Conservation (phyloP, 2,329 filamentous ascomycete genomes). For the Metarhizium album region DNA sequence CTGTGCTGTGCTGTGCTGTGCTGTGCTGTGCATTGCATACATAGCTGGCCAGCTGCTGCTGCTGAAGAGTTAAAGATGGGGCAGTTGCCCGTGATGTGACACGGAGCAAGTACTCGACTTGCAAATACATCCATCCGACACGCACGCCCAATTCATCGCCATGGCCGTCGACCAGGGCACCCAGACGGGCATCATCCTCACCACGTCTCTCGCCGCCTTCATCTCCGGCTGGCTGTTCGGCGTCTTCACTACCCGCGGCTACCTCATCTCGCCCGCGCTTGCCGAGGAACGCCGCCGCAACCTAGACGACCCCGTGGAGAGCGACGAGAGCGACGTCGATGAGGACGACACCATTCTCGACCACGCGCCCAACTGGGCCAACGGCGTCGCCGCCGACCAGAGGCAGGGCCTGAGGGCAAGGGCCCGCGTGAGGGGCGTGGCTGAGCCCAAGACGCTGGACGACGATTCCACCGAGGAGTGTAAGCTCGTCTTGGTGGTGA, state of each 20-base stretch:
- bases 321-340: constrained; percentile 58
- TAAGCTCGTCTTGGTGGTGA: constrained; percentile 84
- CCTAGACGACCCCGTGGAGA: constrained; percentile 51
- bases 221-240: constrained; percentile 74
- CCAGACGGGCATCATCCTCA: constrained; percentile 51
- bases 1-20: too few species aligned
- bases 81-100: too few species aligned
- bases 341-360: constrained; percentile 48
- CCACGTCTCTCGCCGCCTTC: constrained; percentile 63
- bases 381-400: constrained; percentile 47
- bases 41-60: too few species aligned
- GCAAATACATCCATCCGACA: neutral
- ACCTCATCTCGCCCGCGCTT: constrained; percentile 46
- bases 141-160: neutral
- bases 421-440: constrained; percentile 17
- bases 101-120: too few species aligned
- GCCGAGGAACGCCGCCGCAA: constrained; percentile 45
- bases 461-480: constrained; percentile 59
- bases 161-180: constrained; percentile 13
- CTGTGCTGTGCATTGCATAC: too few species aligned
- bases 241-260: constrained; percentile 56
- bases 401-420: constrained; percentile 37
- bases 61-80: too few species aligned
- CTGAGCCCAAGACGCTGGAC: constrained; percentile 9
- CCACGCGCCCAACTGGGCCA: constrained; percentile 58